Base-by-base conservation (phyloP, 2,329 filamentous ascomycete genomes). In the Aspergillus proliferans region DNA sequence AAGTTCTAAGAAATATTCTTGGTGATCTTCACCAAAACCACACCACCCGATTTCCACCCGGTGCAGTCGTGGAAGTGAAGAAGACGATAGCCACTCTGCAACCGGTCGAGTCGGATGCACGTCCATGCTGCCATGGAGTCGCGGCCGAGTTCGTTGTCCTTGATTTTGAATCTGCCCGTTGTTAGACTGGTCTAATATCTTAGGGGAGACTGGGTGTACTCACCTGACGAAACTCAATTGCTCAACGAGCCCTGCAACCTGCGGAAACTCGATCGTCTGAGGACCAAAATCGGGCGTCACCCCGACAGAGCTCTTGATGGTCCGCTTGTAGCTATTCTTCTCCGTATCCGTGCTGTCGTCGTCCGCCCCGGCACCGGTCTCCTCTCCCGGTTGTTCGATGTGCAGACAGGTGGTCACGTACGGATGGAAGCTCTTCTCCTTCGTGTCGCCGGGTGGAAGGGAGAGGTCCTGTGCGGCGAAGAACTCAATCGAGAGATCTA, bases 101-200 rank as follows among this genome's bases (percentile, higher is more conserved):
- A 68, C 6, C 90, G 80, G 69, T 96, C 90, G 19, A 97, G 79
- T 36, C 90, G 80, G 58, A 95, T 84, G 62, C 90, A 95, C 1
- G 87, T 84, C 93, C 93, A 97, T 2, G 86, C 89, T 9, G 89
- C 85, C 49, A 95, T 69, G 51, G 86, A 80, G 61, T 97, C 90
- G 53, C 80, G 79, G 3, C 85, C 83, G 56, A 91, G 81, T 67
- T 92, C 86, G 58, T 95, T 86, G 65, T 97, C 88, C 68, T 90
- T 86, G 57, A 97, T 77, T 59, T 94, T 89, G 75, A 97, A 88
- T 57, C 82, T 84, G 48, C 38, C 9, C 22, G 19, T 43, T 43
- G 45, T 44, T 33, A 45, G 39, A 44, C 24, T 5, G 12, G 34
- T 40, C 24, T 22, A 15, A 38, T 33, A 49, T 36, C 47, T 45